These are phyloP conservation scores for Debaryomyces singareniensis DNA, from an alignment of 1,139 yeast genomes.

Conservation along the genomic window DNA sequence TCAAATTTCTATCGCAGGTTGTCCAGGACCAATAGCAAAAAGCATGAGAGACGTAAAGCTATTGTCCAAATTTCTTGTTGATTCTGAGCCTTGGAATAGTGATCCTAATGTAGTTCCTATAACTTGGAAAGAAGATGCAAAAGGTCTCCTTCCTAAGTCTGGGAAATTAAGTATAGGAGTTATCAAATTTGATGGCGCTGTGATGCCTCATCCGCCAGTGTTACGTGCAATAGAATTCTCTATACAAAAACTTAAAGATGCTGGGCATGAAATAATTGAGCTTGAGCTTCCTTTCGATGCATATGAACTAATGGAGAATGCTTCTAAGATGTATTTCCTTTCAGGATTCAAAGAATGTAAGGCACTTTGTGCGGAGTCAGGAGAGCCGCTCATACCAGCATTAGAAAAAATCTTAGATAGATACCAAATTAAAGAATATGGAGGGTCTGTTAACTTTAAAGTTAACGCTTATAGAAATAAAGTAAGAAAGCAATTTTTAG, in stretches of 20 bases:
- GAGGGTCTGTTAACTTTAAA: no score
- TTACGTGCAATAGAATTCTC: constrained; percentile 15
- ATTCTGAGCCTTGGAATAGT: constrained; percentile 17
- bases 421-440: constrained; percentile 9
- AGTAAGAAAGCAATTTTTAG: constrained; percentile 11
- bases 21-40: constrained; percentile 42
- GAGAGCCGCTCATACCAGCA: constrained; percentile 16
- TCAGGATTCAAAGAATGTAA: constrained; percentile 16
- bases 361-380: constrained; percentile 6
- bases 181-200: constrained; percentile 12
- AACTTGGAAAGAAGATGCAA: constrained; percentile 14
- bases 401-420: constrained; percentile 13
- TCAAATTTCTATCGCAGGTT: constrained; percentile 31
- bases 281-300: constrained; percentile 13
- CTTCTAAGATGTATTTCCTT: constrained; percentile 14
- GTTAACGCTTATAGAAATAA: constrained; percentile 10
- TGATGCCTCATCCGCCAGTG: constrained; percentile 16
- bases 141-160: no score
- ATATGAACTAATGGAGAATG: constrained; percentile 9
- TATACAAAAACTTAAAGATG: constrained; percentile 8
- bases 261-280: constrained; percentile 1
- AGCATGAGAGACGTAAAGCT: constrained; percentile 19
- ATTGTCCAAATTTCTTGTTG: constrained; percentile 20
- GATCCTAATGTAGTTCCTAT: constrained; percentile 14
- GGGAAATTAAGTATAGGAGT: constrained; percentile 11